Evolutionary conservation across 768 basidiomycete genomes (phyloP), one percentile per base, ranked within the genome.

Genomic region (Tulasnella sp.): DNA sequence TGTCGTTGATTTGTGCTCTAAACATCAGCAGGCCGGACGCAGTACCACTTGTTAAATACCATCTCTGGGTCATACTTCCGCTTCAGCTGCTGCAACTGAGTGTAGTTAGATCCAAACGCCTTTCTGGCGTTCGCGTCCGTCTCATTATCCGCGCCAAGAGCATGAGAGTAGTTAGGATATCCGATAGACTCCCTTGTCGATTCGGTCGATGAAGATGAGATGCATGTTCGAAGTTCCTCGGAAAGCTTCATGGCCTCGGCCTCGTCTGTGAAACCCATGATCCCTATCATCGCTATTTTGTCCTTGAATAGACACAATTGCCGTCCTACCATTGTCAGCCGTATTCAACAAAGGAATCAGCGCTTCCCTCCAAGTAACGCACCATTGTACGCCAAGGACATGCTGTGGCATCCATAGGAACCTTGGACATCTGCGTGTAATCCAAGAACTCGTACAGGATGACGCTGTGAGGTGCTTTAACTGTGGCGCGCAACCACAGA

Each of bases 1-100:
- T n/a, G n/a, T n/a, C n/a, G n/a, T n/a, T n/a, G n/a, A n/a, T n/a
- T n/a, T n/a, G n/a, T n/a, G n/a, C n/a, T n/a, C n/a, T n/a, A n/a
- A n/a, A n/a, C n/a, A 38, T 38, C 34, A 7, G 59, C 49, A 30
- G 62, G 62, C 38, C 31, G n/a, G 24, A 63, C 53, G 11, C 61
- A 24, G 50, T 58, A 63, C 63, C 61, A 63, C 56, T 59, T 63
- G 44, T 63, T 31, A 49, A 63, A 63, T 19, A 58, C 21, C 45
- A 46, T 31, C 2, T 58, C 45, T 2, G 63, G 63, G 38, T 62
- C 63, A 43, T 63, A 62, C 62, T 59, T 62, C 41, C 29, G 43
- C 55, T 63, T 63, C 34, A 63, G 5, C 38, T 27, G 22, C 25
- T 50, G 31, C 49, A 63, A 62, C 12, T 49, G 53, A 10, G 53